These are phyloP conservation scores for Alternaria consortialis DNA, from an alignment of 2,329 filamentous ascomycete genomes.

Conservation along the genomic window DNA sequence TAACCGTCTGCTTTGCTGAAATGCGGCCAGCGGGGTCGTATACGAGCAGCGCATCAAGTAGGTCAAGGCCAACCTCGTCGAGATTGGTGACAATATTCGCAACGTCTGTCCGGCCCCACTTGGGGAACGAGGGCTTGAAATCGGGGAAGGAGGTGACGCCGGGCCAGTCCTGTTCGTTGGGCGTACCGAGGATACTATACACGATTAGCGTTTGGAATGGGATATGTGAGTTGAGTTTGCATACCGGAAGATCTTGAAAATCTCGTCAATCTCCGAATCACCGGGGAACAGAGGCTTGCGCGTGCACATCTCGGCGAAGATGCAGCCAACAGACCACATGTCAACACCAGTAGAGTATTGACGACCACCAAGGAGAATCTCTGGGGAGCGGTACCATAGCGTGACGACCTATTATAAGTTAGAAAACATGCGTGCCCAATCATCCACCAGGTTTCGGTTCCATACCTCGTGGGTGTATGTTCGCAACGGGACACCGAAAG, in stretches of 20 bases:
- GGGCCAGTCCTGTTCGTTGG: slow-evolving; percentile 82
- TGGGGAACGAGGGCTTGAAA: slow-evolving; percentile 91
- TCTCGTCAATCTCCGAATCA: slow-evolving; percentile 92
- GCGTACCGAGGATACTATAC: slow-evolving; percentile 74
- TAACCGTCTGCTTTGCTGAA: slow-evolving; percentile 86
- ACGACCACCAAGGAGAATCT: slow-evolving; percentile 87
- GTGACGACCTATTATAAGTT: slow-evolving; percentile 73
- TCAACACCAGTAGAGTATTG: slow-evolving; percentile 95
- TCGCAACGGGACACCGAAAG: slow-evolving; percentile 88
- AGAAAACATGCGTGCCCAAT: slow-evolving; percentile 8
- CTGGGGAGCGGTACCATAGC: slow-evolving; percentile 89
- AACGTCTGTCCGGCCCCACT: slow-evolving; percentile 79
- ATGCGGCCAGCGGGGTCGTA: slow-evolving; percentile 89
- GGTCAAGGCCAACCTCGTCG: slow-evolving; percentile 74
- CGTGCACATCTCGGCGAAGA: slow-evolving; percentile 97
- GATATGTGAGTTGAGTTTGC: slow-evolving; percentile 25
- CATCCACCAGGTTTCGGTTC: background rate
- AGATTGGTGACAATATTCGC: slow-evolving; percentile 74
- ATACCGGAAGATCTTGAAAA: slow-evolving; percentile 93
- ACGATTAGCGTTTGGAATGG: slow-evolving; percentile 16
- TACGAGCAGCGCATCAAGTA: slow-evolving; percentile 76
- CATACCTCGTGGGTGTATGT: slow-evolving; percentile 88
- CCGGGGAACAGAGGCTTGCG: slow-evolving; percentile 91
- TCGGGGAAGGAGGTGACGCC: slow-evolving; percentile 95
- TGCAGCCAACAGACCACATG: slow-evolving; percentile 95